Evolutionary conservation across 2,329 filamentous ascomycete genomes (phyloP).

Genomic region (Fusarium veterinarium): DNA sequence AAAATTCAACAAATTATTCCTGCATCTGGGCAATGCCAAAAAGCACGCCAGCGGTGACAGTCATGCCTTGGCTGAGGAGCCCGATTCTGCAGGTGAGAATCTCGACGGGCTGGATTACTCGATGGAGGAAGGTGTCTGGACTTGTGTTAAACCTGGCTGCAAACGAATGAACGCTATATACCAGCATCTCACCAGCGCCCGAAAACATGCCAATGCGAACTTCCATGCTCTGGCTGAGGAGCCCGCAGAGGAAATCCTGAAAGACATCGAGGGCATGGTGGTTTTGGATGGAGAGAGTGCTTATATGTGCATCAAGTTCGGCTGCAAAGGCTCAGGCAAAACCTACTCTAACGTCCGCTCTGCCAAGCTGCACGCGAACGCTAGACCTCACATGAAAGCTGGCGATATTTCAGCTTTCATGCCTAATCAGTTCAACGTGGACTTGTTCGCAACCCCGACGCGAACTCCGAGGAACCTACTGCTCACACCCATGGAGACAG

Average conservation of each 20-base stretch:
- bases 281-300: background rate
- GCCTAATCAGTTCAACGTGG: background rate
- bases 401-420: background rate
- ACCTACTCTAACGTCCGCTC: background rate
- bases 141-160: background rate
- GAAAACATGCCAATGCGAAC: background rate
- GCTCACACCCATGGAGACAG: conserved; percentile 14
- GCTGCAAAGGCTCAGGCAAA: background rate
- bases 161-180: background rate
- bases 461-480: background rate
- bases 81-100: background rate
- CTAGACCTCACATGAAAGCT: background rate
- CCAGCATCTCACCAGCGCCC: background rate
- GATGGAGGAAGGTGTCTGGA: background rate
- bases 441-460: background rate
- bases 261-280: background rate
- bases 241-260: background rate
- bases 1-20: background rate
- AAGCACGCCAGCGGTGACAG: background rate
- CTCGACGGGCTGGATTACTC: background rate
- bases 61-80: background rate
- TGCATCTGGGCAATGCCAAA: background rate
- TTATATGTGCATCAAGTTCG: background rate
- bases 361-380: background rate
- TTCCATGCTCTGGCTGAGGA: conserved; percentile 6